Evolutionary conservation across 148 eudicot species (phyloP), one percentile per base, ranked within the genome.

Genomic region (Arctostaphylos glauca): DNA sequence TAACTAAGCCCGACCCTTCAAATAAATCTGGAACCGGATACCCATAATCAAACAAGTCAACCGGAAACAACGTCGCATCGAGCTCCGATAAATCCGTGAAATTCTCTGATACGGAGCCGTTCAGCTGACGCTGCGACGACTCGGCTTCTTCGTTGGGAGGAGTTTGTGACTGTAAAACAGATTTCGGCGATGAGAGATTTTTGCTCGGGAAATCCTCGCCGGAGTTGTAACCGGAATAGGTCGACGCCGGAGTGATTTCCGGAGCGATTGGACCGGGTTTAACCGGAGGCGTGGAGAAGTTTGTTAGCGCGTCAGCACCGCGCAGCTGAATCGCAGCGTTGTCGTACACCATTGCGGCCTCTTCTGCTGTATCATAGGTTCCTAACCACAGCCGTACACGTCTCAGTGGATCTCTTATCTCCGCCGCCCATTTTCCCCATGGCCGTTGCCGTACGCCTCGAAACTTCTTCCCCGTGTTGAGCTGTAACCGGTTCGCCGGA

Each of bases 381-480:
- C 96, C 98, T 5, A 92, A 79, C 96, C 98, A 92, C 5, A 94
- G 86, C 81, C 96, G 85, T 19, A 87, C 92, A 71, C 94, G 91
- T 70, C 88, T 70, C 31, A 64, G n/a, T 1, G 95, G 98, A 77
- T 92, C 98, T 76, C 95, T 80, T n/a, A 94, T 94, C 91, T 94
- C 95, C 54, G 95, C 94, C 81, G 98, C 95, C 95, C 93, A 92
- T 84, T 91, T 91, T 0, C 95, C 95, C 94, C 94, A 92, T 2
- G 97, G 94, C 59, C 97, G 77, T 74, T 92, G 94, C 49, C 97
- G 82, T 14, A 93, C 97, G 9, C 97, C 97, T 4, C 93, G 88
- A 73, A 81, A 92, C 87, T 92, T 92, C 88, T 83, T 89, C 43
- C 55, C 90, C 23, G 82, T 70, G 25, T 52, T 68, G 23, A 52